These are phyloP conservation scores for Fusarium equiseti DNA, from an alignment of 2,329 filamentous ascomycete species.

Conservation along the genomic window DNA sequence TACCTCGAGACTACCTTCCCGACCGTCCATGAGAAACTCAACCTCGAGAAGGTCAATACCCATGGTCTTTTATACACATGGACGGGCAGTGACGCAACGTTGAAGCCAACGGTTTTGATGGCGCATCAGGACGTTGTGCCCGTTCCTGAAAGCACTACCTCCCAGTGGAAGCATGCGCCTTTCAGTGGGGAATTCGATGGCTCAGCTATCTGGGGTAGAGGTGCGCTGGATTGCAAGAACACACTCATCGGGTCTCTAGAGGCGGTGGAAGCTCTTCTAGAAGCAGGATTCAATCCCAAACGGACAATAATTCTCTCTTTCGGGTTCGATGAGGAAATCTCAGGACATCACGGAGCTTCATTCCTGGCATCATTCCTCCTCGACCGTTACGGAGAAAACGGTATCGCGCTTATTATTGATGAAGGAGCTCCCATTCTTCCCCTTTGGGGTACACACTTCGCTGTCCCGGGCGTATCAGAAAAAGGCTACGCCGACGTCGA, in stretches of 20 bases:
- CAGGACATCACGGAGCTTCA: neutral
- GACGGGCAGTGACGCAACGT: neutral
- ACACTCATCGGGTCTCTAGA: neutral
- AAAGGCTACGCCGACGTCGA: neutral
- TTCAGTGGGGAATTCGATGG: neutral
- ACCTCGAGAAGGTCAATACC: neutral
- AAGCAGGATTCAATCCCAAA: neutral
- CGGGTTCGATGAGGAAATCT: neutral
- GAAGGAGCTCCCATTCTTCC: neutral
- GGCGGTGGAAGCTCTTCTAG: neutral
- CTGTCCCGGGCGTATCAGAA: neutral
- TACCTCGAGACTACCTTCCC: neutral
- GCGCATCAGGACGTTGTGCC: neutral
- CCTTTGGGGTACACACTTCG: neutral
- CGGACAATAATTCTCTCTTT: neutral
- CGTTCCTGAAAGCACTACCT: neutral
- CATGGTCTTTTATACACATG: neutral
- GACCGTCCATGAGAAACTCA: neutral
- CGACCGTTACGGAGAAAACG: neutral
- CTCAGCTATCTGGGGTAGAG: neutral
- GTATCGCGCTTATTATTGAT: neutral
- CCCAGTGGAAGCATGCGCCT: neutral
- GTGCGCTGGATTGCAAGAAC: neutral
- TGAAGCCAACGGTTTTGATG: neutral
- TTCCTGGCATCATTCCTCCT: neutral